Evolutionary conservation across 1,284 basidiomycete species (phyloP).

Genomic region (Blastosporella zonata): DNA sequence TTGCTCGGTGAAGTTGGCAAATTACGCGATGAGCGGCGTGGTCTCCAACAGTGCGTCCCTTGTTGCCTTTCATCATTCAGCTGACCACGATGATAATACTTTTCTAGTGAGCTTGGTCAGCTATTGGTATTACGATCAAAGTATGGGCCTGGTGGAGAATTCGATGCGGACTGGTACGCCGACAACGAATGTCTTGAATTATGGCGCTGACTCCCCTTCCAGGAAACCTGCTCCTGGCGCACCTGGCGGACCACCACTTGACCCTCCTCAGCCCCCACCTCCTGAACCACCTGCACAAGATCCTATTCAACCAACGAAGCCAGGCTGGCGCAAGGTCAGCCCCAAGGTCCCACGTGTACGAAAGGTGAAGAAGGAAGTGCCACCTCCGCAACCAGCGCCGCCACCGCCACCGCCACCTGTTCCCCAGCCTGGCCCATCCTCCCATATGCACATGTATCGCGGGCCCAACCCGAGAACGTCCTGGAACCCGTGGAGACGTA

Average conservation of each 20-base stretch:
- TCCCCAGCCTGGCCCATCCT: slow-evolving; percentile 30
- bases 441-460: slow-evolving; percentile 39
- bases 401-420: slow-evolving; percentile 30
- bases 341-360: slow-evolving; percentile 32
- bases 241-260: slow-evolving; percentile 37
- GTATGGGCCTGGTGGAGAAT: slow-evolving; percentile 74
- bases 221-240: slow-evolving; percentile 45
- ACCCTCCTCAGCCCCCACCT: slow-evolving; percentile 40
- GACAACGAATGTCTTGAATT: slow-evolving; percentile 5
- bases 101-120: slow-evolving; percentile 65
- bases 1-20: slow-evolving; percentile 75
- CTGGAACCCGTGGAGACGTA: slow-evolving; percentile 60
- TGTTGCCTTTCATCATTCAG: background rate
- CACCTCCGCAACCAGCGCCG: slow-evolving; percentile 19
- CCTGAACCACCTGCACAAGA: slow-evolving; percentile 37
- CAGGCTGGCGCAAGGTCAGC: slow-evolving; percentile 56
- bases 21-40: slow-evolving; percentile 68
- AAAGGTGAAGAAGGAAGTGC: slow-evolving; percentile 39
- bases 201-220: slow-evolving; percentile 10
- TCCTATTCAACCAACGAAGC: slow-evolving; percentile 40
- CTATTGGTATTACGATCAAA: slow-evolving; percentile 65
- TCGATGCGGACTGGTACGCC: slow-evolving; percentile 65
- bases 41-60: slow-evolving; percentile 60
- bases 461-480: slow-evolving; percentile 35
- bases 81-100: slow-evolving; percentile 5